Percentiles rank a stretch among this genome's conserved stretches.
Evolutionary conservation across 352 stramenopile genomes (phyloP).

Genomic region (Aphanomyces invadans): DNA sequence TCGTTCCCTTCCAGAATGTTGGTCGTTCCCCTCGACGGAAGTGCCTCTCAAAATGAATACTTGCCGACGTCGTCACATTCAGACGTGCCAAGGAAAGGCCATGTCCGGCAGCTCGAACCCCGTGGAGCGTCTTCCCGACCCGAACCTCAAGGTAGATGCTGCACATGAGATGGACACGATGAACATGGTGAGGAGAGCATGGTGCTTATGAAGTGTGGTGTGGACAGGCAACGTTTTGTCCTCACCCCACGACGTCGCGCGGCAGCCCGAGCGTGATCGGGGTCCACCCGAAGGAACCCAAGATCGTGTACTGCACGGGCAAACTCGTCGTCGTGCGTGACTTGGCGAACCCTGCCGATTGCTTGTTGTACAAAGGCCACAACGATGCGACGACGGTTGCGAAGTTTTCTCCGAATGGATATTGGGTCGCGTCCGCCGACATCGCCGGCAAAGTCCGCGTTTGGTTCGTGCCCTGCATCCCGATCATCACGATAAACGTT

Average conservation of each 20-base stretch:
- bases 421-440: conserved; percentile 91
- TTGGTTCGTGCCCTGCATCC: conserved; percentile 51
- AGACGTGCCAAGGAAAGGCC: neutral
- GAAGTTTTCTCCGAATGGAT: conserved; percentile 93
- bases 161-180: too few species aligned
- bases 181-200: too few species aligned
- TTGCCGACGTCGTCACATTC: neutral
- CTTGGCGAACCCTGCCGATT: conserved; percentile 72
- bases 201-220: neutral
- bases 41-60: neutral
- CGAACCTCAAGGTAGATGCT: conserved; percentile 19
- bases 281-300: conserved; percentile 79
- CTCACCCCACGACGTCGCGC: conserved; percentile 63
- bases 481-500: neutral
- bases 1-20: neutral
- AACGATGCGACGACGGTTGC: conserved; percentile 85
- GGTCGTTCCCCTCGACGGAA: neutral
- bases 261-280: conserved; percentile 57
- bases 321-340: conserved; percentile 89
- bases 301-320: conserved; percentile 88
- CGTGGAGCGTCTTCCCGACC: conserved; percentile 14
- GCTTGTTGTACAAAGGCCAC: conserved; percentile 95
- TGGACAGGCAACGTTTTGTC: conserved; percentile 44
- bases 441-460: conserved; percentile 88
- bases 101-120: conserved; percentile 1